These are phyloP conservation scores for Solanum dulcamara DNA, from an alignment of 257 asterid species.

Conservation along the genomic window DNA sequence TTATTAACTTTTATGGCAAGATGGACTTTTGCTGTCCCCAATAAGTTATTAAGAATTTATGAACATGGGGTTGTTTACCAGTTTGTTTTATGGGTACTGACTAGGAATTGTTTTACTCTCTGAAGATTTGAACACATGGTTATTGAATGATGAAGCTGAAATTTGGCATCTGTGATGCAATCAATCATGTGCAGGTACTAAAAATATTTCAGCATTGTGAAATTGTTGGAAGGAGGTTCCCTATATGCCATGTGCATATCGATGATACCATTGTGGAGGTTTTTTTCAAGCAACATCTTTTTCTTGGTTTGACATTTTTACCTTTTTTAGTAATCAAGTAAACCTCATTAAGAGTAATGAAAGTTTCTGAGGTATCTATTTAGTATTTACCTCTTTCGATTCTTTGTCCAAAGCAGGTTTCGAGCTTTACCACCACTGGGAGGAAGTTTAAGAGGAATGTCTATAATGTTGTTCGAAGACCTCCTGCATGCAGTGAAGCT, in stretches of 20 bases:
- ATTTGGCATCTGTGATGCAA: neutral
- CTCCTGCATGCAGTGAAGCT: slow-evolving; percentile 8
- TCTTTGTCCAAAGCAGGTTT: slow-evolving; percentile 9
- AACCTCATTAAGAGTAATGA: neutral
- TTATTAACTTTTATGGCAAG: neutral
- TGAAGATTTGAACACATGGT: neutral
- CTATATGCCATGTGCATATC: slow-evolving; percentile 21
- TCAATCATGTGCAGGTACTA: slow-evolving; percentile 10
- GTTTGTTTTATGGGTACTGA: neutral
- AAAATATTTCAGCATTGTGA: slow-evolving; percentile 9
- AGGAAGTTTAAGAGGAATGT: slow-evolving; percentile 8
- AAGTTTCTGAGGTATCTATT: neutral
- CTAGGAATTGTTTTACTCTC: neutral
- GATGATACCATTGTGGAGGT: slow-evolving; percentile 17
- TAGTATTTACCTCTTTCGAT: neutral
- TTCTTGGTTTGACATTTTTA: neutral
- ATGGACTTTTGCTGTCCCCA: neutral
- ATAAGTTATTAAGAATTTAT: neutral
- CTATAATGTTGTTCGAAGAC: neutral
- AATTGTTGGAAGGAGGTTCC: slow-evolving; percentile 19
- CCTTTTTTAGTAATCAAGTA: neutral
- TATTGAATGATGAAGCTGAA: neutral
- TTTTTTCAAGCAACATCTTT: neutral
- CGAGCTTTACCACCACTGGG: slow-evolving; percentile 16
- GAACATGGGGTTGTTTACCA: neutral